phyloP scores from a whole-genome alignment of 2,329 filamentous ascomycete genomes.

The Trichoderma sp. region DNA sequence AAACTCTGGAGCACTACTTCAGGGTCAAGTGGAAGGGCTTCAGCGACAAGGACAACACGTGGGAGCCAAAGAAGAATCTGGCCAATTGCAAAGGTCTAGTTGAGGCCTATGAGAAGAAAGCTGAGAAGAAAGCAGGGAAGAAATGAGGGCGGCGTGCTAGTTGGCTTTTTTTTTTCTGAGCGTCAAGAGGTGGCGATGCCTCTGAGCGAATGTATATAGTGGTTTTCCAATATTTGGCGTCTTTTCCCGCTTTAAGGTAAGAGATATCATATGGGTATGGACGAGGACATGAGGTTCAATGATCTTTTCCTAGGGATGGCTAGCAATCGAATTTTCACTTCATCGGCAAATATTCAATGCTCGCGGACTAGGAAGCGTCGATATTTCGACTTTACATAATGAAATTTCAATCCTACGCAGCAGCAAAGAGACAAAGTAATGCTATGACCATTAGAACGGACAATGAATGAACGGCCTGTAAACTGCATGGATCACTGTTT shows the following conservation, averaged over 20 bases:
- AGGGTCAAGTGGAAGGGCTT: conserved; percentile 55
- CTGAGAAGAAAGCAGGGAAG: conserved; percentile 27
- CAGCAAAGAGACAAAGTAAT: neutral
- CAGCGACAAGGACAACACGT: conserved; percentile 44
- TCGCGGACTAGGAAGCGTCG: neutral
- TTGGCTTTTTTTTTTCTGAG: neutral
- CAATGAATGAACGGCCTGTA: neutral
- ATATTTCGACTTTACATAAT: neutral
- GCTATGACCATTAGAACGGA: neutral
- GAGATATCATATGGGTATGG: neutral
- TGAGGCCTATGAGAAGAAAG: conserved; percentile 34
- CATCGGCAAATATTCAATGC: neutral
- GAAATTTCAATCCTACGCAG: neutral
- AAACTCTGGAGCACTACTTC: conserved; percentile 42
- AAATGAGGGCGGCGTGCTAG: neutral
- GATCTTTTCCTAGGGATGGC: neutral
- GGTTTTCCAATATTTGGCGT: neutral
- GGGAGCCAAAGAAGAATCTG: conserved; percentile 51
- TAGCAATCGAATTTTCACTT: neutral
- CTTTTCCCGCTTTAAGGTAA: neutral
- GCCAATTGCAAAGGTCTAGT: conserved; percentile 38
- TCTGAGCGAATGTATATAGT: neutral
- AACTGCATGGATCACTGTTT: neutral
- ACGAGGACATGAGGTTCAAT: neutral
- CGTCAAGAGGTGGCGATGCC: neutral